Evolutionary conservation across 2,329 filamentous ascomycete species (phyloP), one percentile per base, ranked within the genome.

Genomic region (Aciculosporium take): DNA sequence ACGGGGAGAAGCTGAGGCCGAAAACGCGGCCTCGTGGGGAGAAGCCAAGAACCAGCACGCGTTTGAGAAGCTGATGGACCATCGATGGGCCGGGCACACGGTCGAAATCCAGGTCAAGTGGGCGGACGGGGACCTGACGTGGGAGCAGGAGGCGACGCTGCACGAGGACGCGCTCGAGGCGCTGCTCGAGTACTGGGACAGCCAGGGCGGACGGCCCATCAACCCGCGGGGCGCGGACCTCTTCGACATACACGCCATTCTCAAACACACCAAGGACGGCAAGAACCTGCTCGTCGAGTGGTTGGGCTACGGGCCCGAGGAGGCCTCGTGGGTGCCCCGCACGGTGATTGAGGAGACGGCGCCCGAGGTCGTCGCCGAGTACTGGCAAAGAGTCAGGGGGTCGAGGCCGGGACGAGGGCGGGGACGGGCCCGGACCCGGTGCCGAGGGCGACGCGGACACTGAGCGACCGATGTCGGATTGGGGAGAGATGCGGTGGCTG

Each of bases 211-310:
- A 0, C 57, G 60, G 0, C 60, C 60, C 10, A 38, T 41, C 1
- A 61, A 61, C 39, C 57, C 58, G 1, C 6, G 39, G 7, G 48
- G 59, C 28, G 45, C 55, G 3, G 53, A 54, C 0, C 21, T 62
- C 1, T 62, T 51, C 44, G 53, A 56, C 25, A 55, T 61, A 4
- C 56, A 56, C 37, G 55, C 56, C 4, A 53, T 63, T 28, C 54
- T 51, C 21, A 53, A 54, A 25, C 60, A 62, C 41, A 53, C 49
- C 9, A 48, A 46, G 13, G 48, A 53, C 5, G 52, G 49, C 39
- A 51, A 51, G 31, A 48, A 49, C 17, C 45, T 62, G 24, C 44
- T 53, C 7, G 58, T 63, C 1, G 60, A 63, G 44, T 63, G 60
- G 60, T 43, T 61, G 4, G 60, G 60, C 9, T 62, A 54, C 31